A percentile compares a stretch with the other conserved stretches of the same genome.
These are phyloP conservation scores for Pseudogymnoascus sp. DNA, from an alignment of 2,329 filamentous ascomycete species.

Conservation along the genomic window DNA sequence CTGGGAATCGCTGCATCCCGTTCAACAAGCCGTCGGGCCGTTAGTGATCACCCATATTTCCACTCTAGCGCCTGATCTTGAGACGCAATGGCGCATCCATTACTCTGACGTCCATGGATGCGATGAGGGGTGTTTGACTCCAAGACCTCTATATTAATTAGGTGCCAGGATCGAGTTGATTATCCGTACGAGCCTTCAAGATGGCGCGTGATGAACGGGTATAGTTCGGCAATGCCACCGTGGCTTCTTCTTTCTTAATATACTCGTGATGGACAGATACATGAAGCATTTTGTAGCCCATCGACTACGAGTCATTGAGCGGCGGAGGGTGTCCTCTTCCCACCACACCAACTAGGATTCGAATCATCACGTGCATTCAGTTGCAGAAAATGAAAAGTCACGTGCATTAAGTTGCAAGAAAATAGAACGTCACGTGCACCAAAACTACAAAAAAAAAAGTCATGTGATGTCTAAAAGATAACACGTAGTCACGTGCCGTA, in stretches of 20 bases:
- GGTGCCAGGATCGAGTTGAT: background rate
- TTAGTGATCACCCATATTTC: background rate
- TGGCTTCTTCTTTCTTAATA: background rate
- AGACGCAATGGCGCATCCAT: background rate
- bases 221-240: background rate
- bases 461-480: background rate
- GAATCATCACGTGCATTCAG: background rate
- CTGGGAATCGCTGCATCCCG: background rate
- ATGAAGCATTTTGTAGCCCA: background rate
- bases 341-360: background rate
- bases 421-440: background rate
- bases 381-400: background rate
- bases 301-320: background rate
- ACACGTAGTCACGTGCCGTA: background rate
- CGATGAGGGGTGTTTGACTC: background rate
- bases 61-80: background rate
- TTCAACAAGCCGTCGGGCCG: background rate
- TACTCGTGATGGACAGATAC: background rate
- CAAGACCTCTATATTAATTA: conserved; percentile 2
- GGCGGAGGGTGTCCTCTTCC: background rate
- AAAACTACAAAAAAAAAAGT: too few relatives aligned
- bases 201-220: background rate
- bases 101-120: background rate
- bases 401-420: background rate
- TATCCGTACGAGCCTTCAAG: background rate